Percentiles rank a stretch among this genome's conserved stretches.
phyloP scores from a whole-genome alignment of 1,284 basidiomycete species.

The Porogramme epimiltina region DNA sequence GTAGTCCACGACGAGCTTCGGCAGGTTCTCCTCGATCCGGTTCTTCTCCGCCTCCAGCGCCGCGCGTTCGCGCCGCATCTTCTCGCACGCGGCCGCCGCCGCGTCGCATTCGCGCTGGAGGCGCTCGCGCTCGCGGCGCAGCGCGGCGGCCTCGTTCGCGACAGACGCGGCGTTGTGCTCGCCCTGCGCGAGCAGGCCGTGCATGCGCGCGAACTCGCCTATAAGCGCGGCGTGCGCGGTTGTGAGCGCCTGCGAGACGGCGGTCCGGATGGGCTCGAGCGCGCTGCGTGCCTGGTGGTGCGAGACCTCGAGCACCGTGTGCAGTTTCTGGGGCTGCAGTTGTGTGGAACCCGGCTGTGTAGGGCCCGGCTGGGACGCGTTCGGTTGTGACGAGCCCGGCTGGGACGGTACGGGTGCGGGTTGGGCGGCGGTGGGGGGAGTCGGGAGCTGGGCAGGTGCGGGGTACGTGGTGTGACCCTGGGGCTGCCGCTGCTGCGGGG shows the following conservation, averaged over 20 bases:
- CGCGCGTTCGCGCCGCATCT: not conserved
- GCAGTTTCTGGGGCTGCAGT: not conserved
- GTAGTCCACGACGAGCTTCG: slow-evolving; percentile 10
- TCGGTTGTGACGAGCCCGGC: too few species aligned
- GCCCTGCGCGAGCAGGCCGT: not conserved
- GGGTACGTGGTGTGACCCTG: not conserved
- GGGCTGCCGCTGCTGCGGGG: too few species aligned
- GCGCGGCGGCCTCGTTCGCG: not conserved
- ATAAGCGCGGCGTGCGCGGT: slow-evolving; percentile 1
- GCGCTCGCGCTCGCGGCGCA: slow-evolving; percentile 5
- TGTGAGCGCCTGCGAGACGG: slow-evolving; percentile 2
- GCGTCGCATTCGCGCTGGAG: not conserved
- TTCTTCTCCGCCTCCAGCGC: not conserved
- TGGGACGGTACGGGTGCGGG: too few species aligned
- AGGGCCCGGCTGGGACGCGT: too few species aligned
- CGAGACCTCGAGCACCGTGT: too few species aligned
- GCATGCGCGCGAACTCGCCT: slow-evolving; percentile 2
- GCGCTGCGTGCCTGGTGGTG: not conserved
- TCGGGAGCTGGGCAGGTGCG: not conserved
- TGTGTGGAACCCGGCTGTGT: too few species aligned
- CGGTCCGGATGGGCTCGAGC: slow-evolving; percentile 6
- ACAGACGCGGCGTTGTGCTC: not conserved
- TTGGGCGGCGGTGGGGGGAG: not conserved
- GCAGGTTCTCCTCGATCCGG: slow-evolving; percentile 8
- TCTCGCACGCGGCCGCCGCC: slow-evolving; percentile 1